These are phyloP conservation scores for Rosa lucieae DNA, from an alignment of 306 rosid species.

Conservation along the genomic window DNA sequence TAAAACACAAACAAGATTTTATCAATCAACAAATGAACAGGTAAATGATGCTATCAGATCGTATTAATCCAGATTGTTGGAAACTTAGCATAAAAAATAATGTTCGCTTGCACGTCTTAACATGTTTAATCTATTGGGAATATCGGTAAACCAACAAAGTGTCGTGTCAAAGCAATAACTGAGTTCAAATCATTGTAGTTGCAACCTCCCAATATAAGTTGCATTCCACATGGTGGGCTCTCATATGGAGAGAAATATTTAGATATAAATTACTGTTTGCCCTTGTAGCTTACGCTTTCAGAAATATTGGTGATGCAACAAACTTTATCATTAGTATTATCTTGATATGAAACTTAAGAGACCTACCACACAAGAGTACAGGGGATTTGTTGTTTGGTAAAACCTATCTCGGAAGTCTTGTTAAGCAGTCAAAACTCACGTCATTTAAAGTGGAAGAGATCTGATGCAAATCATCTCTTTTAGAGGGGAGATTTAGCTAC, in stretches of 20 bases:
- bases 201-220: background rate
- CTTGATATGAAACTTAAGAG: too few relatives aligned
- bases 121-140: background rate
- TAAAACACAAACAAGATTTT: background rate
- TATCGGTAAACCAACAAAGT: background rate
- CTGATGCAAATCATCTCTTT: too few relatives aligned
- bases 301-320: too few relatives aligned
- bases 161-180: background rate
- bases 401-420: too few relatives aligned
- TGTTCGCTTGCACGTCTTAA: background rate
- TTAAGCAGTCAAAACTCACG: too few relatives aligned
- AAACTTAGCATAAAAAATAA: background rate
- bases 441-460: too few relatives aligned
- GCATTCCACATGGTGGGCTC: background rate
- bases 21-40: background rate
- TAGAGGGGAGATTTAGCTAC: background rate
- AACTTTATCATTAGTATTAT: too few relatives aligned
- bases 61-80: background rate
- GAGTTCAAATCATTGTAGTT: background rate
- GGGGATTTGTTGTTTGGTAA: too few relatives aligned
- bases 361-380: too few relatives aligned
- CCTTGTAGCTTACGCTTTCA: too few relatives aligned
- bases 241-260: too few relatives aligned
- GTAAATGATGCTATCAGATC: background rate
- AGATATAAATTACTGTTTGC: too few relatives aligned